These are phyloP conservation scores for Lipomyces yamadae DNA, from an alignment of 805 yeast species.

Conservation along the genomic window DNA sequence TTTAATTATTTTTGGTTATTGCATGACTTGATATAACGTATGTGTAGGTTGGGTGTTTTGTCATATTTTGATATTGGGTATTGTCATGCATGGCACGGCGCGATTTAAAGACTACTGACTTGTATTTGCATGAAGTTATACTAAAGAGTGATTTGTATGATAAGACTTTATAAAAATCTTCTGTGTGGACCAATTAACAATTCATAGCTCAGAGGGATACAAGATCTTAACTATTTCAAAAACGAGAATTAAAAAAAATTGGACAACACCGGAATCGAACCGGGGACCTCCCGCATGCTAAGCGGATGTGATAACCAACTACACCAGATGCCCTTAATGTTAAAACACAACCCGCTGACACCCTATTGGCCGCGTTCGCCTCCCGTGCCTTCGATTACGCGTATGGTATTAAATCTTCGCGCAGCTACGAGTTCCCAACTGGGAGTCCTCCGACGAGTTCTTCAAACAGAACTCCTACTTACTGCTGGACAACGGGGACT, in stretches of 20 bases:
- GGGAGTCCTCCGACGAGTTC: neutral
- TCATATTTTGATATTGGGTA: neutral
- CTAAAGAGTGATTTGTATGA: too few relatives aligned
- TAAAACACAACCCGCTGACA: neutral
- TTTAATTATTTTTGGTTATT: neutral
- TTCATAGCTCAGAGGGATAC: too few relatives aligned
- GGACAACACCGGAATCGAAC: constrained; percentile 42
- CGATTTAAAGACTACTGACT: neutral
- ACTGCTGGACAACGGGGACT: neutral
- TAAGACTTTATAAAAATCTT: neutral
- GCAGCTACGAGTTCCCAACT: neutral
- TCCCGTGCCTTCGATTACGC: neutral
- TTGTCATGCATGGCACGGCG: neutral
- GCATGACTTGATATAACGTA: neutral
- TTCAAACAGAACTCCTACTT: too few relatives aligned
- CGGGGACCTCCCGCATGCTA: constrained; percentile 42
- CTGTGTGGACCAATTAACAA: neutral
- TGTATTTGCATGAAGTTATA: neutral
- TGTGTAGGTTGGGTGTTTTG: neutral
- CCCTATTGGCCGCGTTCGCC: neutral
- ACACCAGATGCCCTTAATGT: constrained; percentile 39
- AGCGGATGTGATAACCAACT: constrained; percentile 42
- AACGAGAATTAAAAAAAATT: constrained; percentile 14
- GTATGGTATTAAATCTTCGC: neutral
- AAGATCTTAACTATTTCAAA: too few relatives aligned